phyloP scores from a whole-genome alignment of 2,329 filamentous ascomycete genomes.

The Podosphaera leucotricha region DNA sequence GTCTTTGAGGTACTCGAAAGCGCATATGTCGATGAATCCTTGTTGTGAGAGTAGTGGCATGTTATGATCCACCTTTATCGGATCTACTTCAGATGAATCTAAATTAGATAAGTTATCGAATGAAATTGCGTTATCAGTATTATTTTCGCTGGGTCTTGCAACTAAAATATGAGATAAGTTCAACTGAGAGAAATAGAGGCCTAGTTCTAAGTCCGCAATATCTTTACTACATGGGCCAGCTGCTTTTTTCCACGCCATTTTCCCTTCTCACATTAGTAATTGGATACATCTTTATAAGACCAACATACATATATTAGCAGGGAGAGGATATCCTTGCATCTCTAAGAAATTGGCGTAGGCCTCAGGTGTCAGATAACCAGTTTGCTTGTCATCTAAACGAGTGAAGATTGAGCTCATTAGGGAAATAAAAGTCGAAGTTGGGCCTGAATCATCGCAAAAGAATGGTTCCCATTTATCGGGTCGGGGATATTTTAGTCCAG shows the following conservation, averaged over 20 bases:
- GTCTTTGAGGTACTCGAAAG: background rate
- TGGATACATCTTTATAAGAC: background rate
- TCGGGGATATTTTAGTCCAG: constrained; percentile 4
- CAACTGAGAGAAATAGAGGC: background rate
- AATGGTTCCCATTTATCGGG: constrained; percentile 9
- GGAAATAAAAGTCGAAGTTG: constrained; percentile 1
- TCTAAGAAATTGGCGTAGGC: constrained; percentile 2
- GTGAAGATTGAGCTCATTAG: constrained; percentile 2
- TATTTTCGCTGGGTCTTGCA: background rate
- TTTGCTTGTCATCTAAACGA: constrained; percentile 1
- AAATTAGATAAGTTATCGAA: background rate
- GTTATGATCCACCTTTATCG: background rate
- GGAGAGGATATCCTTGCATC: constrained; percentile 2
- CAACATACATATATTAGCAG: constrained; percentile 2
- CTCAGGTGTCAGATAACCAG: constrained; percentile 2
- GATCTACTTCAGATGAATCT: background rate
- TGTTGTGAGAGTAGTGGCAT: constrained; percentile 1
- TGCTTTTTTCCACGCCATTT: background rate
- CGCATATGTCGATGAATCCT: constrained; percentile 1
- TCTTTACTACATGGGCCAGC: background rate
- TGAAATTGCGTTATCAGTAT: background rate
- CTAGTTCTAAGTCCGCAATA: background rate
- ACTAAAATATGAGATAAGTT: background rate
- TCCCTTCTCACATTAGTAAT: background rate
- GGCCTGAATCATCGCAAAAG: constrained; percentile 5